These are phyloP conservation scores for Sechiopsis laciniata DNA, from an alignment of 306 rosid genomes.

Conservation along the genomic window DNA sequence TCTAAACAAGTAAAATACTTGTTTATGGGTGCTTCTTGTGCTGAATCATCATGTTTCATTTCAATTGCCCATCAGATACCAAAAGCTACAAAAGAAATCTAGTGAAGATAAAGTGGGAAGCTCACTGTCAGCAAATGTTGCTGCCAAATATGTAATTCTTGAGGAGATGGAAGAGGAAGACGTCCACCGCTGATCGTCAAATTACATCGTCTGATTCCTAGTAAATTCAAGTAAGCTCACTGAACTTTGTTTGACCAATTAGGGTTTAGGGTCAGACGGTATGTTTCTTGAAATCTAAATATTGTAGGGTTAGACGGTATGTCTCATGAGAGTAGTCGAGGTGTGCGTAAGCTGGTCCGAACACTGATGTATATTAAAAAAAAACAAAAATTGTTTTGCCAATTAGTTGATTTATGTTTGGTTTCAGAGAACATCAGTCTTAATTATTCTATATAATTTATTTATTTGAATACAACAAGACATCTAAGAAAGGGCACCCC, in stretches of 20 bases:
- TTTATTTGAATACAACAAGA: neutral
- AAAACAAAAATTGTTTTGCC: no score
- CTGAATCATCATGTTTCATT: neutral
- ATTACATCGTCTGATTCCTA: conserved; percentile 17
- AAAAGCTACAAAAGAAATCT: conserved; percentile 50
- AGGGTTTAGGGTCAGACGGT: no score
- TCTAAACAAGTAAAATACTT: conserved; percentile 1
- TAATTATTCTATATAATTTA: neutral
- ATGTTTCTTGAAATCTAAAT: no score
- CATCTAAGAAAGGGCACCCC: neutral
- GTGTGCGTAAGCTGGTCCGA: no score
- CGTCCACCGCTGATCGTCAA: conserved; percentile 31
- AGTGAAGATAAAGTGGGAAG: conserved; percentile 35
- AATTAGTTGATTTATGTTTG: neutral
- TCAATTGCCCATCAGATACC: conserved; percentile 44
- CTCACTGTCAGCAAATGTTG: conserved; percentile 29
- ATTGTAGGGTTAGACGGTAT: no score
- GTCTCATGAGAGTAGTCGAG: no score
- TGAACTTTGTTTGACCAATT: neutral
- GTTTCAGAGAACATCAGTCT: neutral
- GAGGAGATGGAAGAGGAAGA: conserved; percentile 77
- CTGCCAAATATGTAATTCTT: conserved; percentile 82
- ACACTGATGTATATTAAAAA: no score
- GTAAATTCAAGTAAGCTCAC: conserved; percentile 32
- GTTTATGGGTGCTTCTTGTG: neutral